A percentile compares a stretch with the other conserved stretches of the same genome.
These are phyloP conservation scores for Orbilia quercus DNA, from an alignment of 2,329 filamentous ascomycete genomes.

Conservation along the genomic window DNA sequence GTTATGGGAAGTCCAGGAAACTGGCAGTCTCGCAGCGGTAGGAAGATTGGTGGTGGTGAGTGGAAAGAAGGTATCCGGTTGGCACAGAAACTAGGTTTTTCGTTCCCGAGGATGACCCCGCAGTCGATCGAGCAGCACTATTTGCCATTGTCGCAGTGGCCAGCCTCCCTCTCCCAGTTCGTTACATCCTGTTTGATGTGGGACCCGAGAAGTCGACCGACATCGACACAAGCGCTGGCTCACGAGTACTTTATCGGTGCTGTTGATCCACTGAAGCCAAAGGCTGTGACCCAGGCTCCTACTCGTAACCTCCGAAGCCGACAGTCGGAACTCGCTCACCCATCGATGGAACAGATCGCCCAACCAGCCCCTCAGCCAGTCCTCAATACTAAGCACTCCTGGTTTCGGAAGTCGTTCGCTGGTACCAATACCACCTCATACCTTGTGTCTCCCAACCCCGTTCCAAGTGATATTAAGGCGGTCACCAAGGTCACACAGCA, in stretches of 20 bases:
- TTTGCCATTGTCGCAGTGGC: slow-evolving; percentile 90
- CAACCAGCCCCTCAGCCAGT: slow-evolving; percentile 70
- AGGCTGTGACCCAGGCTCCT: slow-evolving; percentile 73
- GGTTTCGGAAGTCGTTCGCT: slow-evolving; percentile 96
- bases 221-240: slow-evolving; percentile 89
- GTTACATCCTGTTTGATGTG: slow-evolving; percentile 99
- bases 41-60: slow-evolving; percentile 89
- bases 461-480: slow-evolving; percentile 42
- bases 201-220: slow-evolving; percentile 92
- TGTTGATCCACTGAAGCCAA: slow-evolving; percentile 89
- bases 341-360: slow-evolving; percentile 70
- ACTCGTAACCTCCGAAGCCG: slow-evolving; percentile 84
- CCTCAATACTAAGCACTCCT: slow-evolving; percentile 80
- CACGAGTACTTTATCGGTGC: slow-evolving; percentile 96
- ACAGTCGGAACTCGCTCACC: slow-evolving; percentile 79
- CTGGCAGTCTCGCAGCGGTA: slow-evolving; percentile 94
- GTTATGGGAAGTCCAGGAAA: slow-evolving; percentile 99
- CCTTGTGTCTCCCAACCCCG: slow-evolving; percentile 57
- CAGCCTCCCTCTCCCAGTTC: slow-evolving; percentile 84
- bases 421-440: slow-evolving; percentile 64
- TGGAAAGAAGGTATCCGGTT: slow-evolving; percentile 95
- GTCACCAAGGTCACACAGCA: slow-evolving; percentile 55
- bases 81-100: slow-evolving; percentile 96
- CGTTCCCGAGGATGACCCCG: slow-evolving; percentile 79
- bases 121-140: slow-evolving; percentile 55